Percentiles rank a stretch among this genome's conserved stretches.
Conservation (phyloP, 2,329 filamentous ascomycete genomes). For the Xylaria sp. region DNA sequence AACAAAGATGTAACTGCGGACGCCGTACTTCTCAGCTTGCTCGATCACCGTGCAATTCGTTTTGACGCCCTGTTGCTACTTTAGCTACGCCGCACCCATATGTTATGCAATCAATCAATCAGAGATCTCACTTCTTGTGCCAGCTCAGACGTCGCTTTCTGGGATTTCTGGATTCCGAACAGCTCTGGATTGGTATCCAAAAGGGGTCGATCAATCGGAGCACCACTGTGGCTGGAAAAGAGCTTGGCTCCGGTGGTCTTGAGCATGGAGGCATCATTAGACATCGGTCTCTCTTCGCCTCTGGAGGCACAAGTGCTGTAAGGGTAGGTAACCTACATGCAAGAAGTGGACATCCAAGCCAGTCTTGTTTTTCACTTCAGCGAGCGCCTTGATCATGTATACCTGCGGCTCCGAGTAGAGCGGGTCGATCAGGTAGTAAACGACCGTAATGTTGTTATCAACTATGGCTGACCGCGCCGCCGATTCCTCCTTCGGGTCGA, state of each 20-base stretch:
- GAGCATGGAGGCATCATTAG: background rate
- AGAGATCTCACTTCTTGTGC: conserved; percentile 32
- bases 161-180: conserved; percentile 47
- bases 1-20: conserved; percentile 54
- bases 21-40: conserved; percentile 43
- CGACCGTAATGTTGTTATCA: conserved; percentile 48
- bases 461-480: conserved; percentile 43
- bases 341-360: conserved; percentile 51
- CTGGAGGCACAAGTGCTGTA: no score
- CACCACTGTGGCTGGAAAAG: conserved; percentile 51
- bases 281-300: background rate
- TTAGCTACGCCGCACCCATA: conserved; percentile 3
- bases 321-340: conserved; percentile 35
- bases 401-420: conserved; percentile 36
- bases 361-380: conserved; percentile 44
- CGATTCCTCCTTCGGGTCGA: conserved; percentile 42
- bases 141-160: conserved; percentile 27
- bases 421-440: conserved; percentile 52
- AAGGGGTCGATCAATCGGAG: conserved; percentile 45
- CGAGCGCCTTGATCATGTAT: conserved; percentile 49
- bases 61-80: conserved; percentile 38
- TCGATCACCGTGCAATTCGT: conserved; percentile 50
- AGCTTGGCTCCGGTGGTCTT: conserved; percentile 55
- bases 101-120: background rate
- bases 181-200: conserved; percentile 47